Conservation (phyloP, 2,329 filamentous ascomycete genomes). For the Pyricularia sp. region DNA sequence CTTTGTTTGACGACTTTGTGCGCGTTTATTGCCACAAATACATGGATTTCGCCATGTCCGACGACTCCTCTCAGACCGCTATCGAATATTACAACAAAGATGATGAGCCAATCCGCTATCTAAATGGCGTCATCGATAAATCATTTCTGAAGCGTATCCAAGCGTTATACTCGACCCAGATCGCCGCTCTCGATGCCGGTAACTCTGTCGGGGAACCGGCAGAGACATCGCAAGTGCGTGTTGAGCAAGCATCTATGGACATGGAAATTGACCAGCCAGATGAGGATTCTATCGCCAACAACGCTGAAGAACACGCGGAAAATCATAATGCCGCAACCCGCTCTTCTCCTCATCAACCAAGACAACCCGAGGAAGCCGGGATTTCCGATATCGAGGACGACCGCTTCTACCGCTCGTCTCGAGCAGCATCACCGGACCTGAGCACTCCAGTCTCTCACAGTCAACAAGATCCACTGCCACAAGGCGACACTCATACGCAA, state of each 20-base stretch:
- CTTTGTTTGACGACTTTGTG: constrained; percentile 41
- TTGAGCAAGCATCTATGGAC: neutral
- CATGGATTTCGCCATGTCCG: constrained; percentile 18
- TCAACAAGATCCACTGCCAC: neutral
- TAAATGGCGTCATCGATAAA: constrained; percentile 13
- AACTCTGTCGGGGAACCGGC: neutral
- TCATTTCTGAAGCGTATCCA: constrained; percentile 8
- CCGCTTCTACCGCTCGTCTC: neutral
- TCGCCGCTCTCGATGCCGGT: neutral
- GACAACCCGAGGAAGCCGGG: neutral
- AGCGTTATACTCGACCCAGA: constrained; percentile 7
- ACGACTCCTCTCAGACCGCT: constrained; percentile 18
- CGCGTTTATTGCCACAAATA: constrained; percentile 28
- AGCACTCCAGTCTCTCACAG: neutral
- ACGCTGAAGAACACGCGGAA: neutral
- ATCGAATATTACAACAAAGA: constrained; percentile 27
- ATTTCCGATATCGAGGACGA: neutral
- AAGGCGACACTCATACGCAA: neutral
- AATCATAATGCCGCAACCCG: no score
- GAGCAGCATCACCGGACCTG: neutral
- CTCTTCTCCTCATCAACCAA: neutral
- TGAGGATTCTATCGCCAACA: neutral
- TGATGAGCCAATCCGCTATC: constrained; percentile 11
- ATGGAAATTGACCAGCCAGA: neutral
- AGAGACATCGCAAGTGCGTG: neutral